phyloP scores from a whole-genome alignment of 139 green algal genomes.

The Chlorella sp. region DNA sequence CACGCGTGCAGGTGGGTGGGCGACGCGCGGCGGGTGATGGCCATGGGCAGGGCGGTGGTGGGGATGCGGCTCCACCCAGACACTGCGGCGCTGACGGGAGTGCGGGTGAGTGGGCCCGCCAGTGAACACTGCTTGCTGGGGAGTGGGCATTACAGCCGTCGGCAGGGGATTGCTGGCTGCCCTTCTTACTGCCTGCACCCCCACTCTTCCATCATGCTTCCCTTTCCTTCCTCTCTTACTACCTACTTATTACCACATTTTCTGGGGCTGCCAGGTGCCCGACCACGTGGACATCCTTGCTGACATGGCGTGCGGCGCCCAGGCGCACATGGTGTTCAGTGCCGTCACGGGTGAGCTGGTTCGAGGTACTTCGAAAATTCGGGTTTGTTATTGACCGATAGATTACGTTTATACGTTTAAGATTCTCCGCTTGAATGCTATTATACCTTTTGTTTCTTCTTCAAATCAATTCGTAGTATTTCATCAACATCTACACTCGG shows the following conservation, averaged over 20 bases:
- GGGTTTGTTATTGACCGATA: too few species aligned
- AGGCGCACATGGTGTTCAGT: conserved; percentile 49
- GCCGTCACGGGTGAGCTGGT: conserved; percentile 16
- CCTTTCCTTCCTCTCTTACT: neutral
- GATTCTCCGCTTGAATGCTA: neutral
- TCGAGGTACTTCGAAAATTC: neutral
- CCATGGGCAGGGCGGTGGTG: conserved; percentile 33
- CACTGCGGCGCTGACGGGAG: neutral
- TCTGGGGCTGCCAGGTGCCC: conserved; percentile 30
- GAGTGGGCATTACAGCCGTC: too few species aligned
- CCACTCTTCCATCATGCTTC: too few species aligned
- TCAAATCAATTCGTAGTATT: too few species aligned
- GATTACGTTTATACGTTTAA: neutral
- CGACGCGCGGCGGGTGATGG: conserved; percentile 33
- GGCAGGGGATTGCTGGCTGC: too few species aligned
- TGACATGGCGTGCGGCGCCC: conserved; percentile 40
- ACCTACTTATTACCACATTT: neutral
- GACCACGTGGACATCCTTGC: conserved; percentile 53
- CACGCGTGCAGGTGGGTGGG: conserved; percentile 41
- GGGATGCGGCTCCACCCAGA: conserved; percentile 21
- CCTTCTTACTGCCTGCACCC: too few species aligned
- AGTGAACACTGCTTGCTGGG: too few species aligned
- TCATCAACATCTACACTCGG: too few species aligned
- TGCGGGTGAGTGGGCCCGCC: neutral
- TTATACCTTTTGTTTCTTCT: neutral